phyloP scores from a whole-genome alignment of 805 yeast genomes.

The Ascoidea asiatica region DNA sequence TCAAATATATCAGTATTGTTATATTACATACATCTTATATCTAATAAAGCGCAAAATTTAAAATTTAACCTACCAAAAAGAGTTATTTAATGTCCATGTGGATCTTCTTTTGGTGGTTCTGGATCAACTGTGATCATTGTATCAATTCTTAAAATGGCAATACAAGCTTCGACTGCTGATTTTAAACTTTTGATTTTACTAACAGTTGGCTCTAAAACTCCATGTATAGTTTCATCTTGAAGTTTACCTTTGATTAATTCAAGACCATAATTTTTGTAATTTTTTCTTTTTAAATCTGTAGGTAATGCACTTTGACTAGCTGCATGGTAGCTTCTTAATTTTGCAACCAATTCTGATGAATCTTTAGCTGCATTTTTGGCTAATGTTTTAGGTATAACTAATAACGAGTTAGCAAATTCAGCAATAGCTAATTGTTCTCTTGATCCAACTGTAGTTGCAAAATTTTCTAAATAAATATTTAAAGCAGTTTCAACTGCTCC shows the following conservation, averaged over 20 bases:
- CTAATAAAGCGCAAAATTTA: too few relatives aligned
- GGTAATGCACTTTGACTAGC: conserved; percentile 80
- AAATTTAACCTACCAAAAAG: too few relatives aligned
- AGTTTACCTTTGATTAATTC: conserved; percentile 87
- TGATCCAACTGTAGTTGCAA: conserved; percentile 95
- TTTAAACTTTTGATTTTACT: conserved; percentile 87
- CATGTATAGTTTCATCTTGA: conserved; percentile 69
- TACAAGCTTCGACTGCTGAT: conserved; percentile 95
- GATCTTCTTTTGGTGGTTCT: conserved; percentile 83
- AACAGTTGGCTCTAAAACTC: conserved; percentile 92
- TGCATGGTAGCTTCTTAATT: conserved; percentile 91
- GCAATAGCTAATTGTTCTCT: conserved; percentile 97
- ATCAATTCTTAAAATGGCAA: conserved; percentile 93
- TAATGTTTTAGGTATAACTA: conserved; percentile 89
- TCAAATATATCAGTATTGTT: too few relatives aligned
- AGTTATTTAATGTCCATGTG: conserved; percentile 77
- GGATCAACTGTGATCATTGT: conserved; percentile 98
- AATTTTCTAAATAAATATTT: conserved; percentile 87
- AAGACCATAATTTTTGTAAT: conserved; percentile 83
- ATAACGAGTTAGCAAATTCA: conserved; percentile 83
- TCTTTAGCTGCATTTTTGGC: conserved; percentile 98
- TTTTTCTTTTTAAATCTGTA: conserved; percentile 73
- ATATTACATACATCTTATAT: too few relatives aligned
- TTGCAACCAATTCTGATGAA: conserved; percentile 87
- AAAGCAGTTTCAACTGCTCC: conserved; percentile 98